These are phyloP conservation scores for Diaporthe velutina DNA, from an alignment of 2,329 filamentous ascomycete species.

Conservation along the genomic window DNA sequence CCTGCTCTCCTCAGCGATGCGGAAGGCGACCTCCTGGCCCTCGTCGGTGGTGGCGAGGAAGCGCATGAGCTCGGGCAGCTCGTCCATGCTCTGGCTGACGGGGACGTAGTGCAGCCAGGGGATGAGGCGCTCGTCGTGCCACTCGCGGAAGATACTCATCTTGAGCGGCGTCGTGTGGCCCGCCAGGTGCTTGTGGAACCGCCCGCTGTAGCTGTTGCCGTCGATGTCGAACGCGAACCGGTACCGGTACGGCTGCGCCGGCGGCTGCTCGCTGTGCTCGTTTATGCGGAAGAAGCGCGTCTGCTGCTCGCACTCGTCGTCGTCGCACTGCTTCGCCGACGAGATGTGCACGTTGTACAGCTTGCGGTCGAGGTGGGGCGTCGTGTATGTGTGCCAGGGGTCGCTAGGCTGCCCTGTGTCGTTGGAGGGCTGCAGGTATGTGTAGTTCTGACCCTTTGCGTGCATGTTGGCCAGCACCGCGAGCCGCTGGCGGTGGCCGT, in stretches of 20 bases:
- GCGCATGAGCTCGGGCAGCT: constrained; percentile 64
- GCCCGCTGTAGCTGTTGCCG: constrained; percentile 67
- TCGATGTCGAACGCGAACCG: constrained; percentile 65
- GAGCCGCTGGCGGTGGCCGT: constrained; percentile 36
- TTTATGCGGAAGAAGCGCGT: constrained; percentile 39
- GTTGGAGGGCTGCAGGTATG: constrained; percentile 19
- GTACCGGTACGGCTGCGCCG: constrained; percentile 48
- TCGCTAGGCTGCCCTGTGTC: neutral
- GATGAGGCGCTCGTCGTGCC: constrained; percentile 68
- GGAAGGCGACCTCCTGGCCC: constrained; percentile 61
- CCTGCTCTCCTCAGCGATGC: constrained; percentile 66
- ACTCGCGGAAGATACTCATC: constrained; percentile 65
- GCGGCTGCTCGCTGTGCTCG: constrained; percentile 7
- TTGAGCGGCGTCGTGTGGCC: constrained; percentile 63
- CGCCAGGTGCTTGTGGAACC: constrained; percentile 64
- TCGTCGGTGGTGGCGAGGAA: constrained; percentile 58
- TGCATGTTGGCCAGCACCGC: constrained; percentile 27
- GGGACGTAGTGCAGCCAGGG: constrained; percentile 71
- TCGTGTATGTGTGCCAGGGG: constrained; percentile 2
- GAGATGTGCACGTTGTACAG: constrained; percentile 38
- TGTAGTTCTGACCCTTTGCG: neutral
- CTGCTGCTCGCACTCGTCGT: constrained; percentile 39
- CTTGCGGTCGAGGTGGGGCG: constrained; percentile 24
- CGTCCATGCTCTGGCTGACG: constrained; percentile 61
- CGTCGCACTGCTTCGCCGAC: constrained; percentile 21